Evolutionary conservation across 768 basidiomycete species (phyloP).

Genomic region (Tricholoma matsutake): DNA sequence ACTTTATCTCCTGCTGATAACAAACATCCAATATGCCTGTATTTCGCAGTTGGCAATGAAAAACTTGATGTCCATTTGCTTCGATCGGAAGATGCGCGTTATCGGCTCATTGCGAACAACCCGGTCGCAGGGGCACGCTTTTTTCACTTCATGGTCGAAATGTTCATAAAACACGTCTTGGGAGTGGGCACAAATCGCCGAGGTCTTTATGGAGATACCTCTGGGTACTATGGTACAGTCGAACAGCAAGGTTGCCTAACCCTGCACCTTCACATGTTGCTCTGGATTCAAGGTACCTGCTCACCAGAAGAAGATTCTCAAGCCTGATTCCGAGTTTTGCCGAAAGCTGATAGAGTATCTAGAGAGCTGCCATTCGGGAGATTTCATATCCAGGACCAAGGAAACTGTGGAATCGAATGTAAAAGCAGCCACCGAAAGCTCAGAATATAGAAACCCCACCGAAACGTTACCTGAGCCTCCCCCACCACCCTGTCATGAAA

Average conservation of each 20-base stretch:
- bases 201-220: slow-evolving; percentile 21
- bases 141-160: background rate
- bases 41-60: slow-evolving; percentile 3
- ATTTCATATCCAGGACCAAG: background rate
- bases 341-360: background rate
- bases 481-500: background rate
- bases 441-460: background rate
- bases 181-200: slow-evolving; percentile 2
- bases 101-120: background rate
- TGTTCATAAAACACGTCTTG: slow-evolving; percentile 7
- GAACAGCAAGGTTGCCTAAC: slow-evolving; percentile 29
- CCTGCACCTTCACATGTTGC: slow-evolving; percentile 26
- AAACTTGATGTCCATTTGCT: no score
- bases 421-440: background rate
- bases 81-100: no score
- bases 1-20: slow-evolving; percentile 30
- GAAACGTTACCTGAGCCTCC: background rate
- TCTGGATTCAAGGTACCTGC: slow-evolving; percentile 20
- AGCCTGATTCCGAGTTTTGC: slow-evolving; percentile 2
- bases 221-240: slow-evolving; percentile 29
- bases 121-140: background rate
- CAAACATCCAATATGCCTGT: slow-evolving; percentile 31
- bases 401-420: background rate
- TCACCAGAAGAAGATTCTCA: slow-evolving; percentile 12
- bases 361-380: background rate